Evolutionary conservation across 768 basidiomycete genomes (phyloP).

Genomic region (Collybiopsis luxurians): DNA sequence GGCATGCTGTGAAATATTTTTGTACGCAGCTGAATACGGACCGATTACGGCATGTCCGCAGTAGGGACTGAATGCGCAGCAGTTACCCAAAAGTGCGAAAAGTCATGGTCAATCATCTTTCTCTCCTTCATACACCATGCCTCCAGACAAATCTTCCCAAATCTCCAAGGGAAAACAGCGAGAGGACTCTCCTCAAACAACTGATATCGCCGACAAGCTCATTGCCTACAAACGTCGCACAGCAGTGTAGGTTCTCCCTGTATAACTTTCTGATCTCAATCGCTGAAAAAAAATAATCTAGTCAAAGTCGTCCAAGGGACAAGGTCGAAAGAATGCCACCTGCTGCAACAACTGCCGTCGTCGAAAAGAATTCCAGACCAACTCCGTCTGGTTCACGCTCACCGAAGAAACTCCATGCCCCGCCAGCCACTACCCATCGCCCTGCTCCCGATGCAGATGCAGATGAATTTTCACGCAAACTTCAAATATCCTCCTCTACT

Average conservation of each 20-base stretch:
- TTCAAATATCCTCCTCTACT: conserved; percentile 63
- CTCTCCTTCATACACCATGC: background rate
- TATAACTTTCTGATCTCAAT: background rate
- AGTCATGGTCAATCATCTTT: background rate
- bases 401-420: conserved; percentile 26
- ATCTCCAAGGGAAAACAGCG: conserved; percentile 27
- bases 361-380: background rate
- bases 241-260: conserved; percentile 44
- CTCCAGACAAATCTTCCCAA: conserved; percentile 28
- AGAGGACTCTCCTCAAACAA: conserved; percentile 30
- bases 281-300: conserved; percentile 21
- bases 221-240: conserved; percentile 65
- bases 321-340: conserved; percentile 35
- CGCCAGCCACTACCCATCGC: conserved; percentile 33
- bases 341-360: conserved; percentile 20
- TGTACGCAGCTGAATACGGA: too few species aligned
- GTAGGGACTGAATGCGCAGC: too few species aligned
- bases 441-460: conserved; percentile 49
- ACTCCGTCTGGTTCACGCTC: conserved; percentile 25
- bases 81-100: too few species aligned
- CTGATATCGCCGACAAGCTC: conserved; percentile 60
- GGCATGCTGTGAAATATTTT: too few species aligned
- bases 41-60: too few species aligned
- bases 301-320: conserved; percentile 44
- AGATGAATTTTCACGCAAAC: conserved; percentile 69